Evolutionary conservation across 257 asterid genomes (phyloP), one percentile per base, ranked within the genome.

Genomic region (Salvia rosmarinus): DNA sequence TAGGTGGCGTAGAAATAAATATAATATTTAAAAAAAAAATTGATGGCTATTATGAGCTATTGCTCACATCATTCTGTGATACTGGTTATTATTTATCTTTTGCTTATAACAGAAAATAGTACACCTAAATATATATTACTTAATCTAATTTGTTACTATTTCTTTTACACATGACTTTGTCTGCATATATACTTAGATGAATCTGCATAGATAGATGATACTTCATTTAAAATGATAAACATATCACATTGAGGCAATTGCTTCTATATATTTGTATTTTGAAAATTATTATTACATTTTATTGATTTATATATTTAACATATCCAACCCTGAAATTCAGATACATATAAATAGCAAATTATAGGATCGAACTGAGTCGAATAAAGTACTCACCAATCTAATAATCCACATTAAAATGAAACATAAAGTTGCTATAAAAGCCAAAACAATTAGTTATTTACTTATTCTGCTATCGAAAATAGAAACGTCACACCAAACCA

Each of bases 51-150:
- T 50, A 49, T 49, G 77, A 63, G 11, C 34, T 37, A 39, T 11
- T 37, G 64, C 42, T 73, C 40, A 63, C 49, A 6, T 64, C 77
- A 64, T n/a, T n/a, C n/a, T n/a, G n/a, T n/a, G n/a, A n/a, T n/a
- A n/a, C n/a, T n/a, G n/a, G n/a, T n/a, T n/a, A n/a, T n/a, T n/a
- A n/a, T n/a, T n/a, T n/a, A n/a, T n/a, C n/a, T n/a, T n/a, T n/a
- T n/a, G n/a, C n/a, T n/a, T n/a, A n/a, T n/a, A n/a, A n/a, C n/a
- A n/a, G n/a, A n/a, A n/a, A n/a, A n/a, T n/a, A n/a, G n/a, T n/a
- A n/a, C n/a, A n/a, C n/a, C n/a, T n/a, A n/a, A n/a, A n/a, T n/a
- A n/a, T n/a, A n/a, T n/a, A n/a, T n/a, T n/a, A n/a, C n/a, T n/a
- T n/a, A n/a, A n/a, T n/a, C n/a, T n/a, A n/a, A n/a, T n/a, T n/a